These are phyloP conservation scores for Pezicula carpinea DNA, from an alignment of 2,329 filamentous ascomycete species.

Conservation along the genomic window DNA sequence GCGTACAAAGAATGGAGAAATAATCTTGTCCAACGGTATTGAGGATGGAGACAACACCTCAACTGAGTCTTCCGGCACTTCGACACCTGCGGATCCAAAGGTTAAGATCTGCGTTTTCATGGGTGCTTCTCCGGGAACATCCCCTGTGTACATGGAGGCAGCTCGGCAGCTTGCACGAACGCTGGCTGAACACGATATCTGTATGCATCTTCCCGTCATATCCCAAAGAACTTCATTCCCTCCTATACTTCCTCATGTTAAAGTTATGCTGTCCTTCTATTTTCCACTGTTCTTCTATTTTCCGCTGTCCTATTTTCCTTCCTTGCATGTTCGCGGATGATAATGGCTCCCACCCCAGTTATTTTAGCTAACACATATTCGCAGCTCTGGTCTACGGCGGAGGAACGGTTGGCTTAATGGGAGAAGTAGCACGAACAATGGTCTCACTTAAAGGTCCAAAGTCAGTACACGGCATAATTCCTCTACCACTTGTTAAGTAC, in stretches of 20 bases:
- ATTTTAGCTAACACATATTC: neutral
- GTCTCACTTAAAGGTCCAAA: conserved; percentile 76
- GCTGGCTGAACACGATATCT: conserved; percentile 73
- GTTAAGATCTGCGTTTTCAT: conserved; percentile 92
- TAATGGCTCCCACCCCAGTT: neutral
- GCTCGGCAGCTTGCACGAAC: conserved; percentile 69
- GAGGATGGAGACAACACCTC: conserved; percentile 26
- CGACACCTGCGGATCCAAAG: conserved; percentile 28
- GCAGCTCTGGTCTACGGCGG: conserved; percentile 81
- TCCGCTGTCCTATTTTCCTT: neutral
- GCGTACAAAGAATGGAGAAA: neutral
- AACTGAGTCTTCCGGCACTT: conserved; percentile 1
- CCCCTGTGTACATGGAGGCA: conserved; percentile 69
- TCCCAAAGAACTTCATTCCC: neutral
- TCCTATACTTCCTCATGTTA: neutral
- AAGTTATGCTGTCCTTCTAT: too few species aligned
- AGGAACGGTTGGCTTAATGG: conserved; percentile 93
- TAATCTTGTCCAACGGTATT: neutral
- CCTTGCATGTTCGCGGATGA: neutral
- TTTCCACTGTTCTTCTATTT: too few species aligned
- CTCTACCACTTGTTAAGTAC: conserved; percentile 73
- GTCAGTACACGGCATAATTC: conserved; percentile 90
- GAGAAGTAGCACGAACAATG: conserved; percentile 82
- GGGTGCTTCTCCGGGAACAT: conserved; percentile 71
- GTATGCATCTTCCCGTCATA: neutral